These are phyloP conservation scores for Fusarium albidum DNA, from an alignment of 2,329 filamentous ascomycete genomes.

Conservation along the genomic window DNA sequence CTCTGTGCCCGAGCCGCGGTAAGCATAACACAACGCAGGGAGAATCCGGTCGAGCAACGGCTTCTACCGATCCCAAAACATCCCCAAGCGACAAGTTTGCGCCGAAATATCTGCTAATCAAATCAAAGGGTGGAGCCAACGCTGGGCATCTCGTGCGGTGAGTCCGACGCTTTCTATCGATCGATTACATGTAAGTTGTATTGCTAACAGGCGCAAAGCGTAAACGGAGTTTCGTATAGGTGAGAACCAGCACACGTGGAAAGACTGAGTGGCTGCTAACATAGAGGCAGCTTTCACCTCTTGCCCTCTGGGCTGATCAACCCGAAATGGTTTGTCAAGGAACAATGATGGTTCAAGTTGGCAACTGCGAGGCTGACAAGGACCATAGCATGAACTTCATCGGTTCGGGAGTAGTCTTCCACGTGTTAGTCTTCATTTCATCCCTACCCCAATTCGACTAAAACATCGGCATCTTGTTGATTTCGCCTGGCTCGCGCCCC, in stretches of 20 bases:
- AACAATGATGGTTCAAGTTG: constrained; percentile 22
- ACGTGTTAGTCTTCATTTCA: constrained; percentile 53
- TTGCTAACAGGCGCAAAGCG: constrained; percentile 29
- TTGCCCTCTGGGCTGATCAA: constrained; percentile 77
- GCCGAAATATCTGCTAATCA: constrained; percentile 33
- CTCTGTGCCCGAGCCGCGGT: constrained; percentile 47
- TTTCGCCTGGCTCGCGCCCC: constrained; percentile 31
- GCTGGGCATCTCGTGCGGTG: constrained; percentile 30
- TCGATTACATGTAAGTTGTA: constrained; percentile 9
- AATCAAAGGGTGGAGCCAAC: constrained; percentile 41
- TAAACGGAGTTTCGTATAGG: constrained; percentile 49
- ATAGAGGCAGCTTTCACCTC: constrained; percentile 63
- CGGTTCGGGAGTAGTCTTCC: constrained; percentile 73
- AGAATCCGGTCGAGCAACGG: constrained; percentile 21
- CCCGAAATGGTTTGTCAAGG: constrained; percentile 55
- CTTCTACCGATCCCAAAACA: constrained; percentile 20
- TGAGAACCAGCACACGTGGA: constrained; percentile 29
- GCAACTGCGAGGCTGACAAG: constrained; percentile 38
- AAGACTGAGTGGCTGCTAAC: constrained; percentile 31
- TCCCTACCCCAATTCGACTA: constrained; percentile 15
- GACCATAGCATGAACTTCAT: constrained; percentile 69
- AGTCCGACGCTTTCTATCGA: constrained; percentile 2
- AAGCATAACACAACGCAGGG: constrained; percentile 29
- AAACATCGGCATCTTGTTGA: constrained; percentile 30
- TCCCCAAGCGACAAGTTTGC: constrained; percentile 24